These are phyloP conservation scores for Chondrus crispus DNA, from an alignment of 23 red algal species.

Conservation along the genomic window DNA sequence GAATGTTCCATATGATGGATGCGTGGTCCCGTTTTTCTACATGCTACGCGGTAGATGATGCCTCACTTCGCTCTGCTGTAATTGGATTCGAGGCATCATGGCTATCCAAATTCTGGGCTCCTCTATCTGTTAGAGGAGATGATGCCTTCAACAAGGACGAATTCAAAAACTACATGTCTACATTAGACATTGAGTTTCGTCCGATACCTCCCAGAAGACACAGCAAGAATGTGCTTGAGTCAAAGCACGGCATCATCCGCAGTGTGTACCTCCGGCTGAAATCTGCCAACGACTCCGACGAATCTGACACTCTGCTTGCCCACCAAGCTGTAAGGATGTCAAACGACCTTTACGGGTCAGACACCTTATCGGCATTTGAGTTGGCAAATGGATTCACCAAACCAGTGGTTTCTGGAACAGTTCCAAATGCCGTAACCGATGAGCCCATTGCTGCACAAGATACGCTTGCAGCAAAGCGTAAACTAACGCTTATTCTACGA, in stretches of 20 bases:
- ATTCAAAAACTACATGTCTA: too few species aligned
- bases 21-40: background rate
- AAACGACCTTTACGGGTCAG: slow-evolving; percentile 22
- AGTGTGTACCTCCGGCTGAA: too few species aligned
- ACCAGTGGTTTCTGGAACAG: background rate
- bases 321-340: slow-evolving; percentile 7
- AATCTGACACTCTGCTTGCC: background rate
- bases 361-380: slow-evolving; percentile 11
- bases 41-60: background rate
- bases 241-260: too few species aligned
- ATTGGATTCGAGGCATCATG: background rate
- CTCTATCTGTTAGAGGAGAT: too few species aligned
- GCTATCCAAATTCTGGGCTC: background rate
- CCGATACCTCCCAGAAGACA: too few species aligned
- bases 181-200: too few species aligned
- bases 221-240: too few species aligned
- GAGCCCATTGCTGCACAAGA: background rate
- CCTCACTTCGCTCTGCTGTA: background rate
- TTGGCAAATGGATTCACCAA: background rate
- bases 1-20: background rate
- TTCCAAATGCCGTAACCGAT: background rate
- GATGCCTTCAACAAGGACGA: background rate
- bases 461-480: background rate
- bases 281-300: too few species aligned
- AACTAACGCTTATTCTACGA: too few species aligned